Conservation (phyloP, 2,329 filamentous ascomycete genomes). For the Paraphaeosphaeria sporulosa region DNA sequence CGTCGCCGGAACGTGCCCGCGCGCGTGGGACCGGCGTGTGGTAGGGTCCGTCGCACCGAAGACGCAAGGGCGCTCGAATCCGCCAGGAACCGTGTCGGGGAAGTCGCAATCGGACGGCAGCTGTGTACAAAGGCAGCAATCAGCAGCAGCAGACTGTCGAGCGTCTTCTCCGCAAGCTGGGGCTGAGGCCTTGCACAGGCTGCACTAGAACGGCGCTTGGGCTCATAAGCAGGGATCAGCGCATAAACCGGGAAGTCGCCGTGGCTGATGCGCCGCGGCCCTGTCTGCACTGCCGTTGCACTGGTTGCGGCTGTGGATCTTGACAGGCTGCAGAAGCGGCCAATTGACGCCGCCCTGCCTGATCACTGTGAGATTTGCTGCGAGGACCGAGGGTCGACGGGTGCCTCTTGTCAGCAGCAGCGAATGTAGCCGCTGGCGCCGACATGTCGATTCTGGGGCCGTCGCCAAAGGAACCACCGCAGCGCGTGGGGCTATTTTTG, state of each 20-base stretch:
- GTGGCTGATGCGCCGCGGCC: conserved; percentile 7
- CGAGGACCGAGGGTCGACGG: background rate
- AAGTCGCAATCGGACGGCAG: background rate
- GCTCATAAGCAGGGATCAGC: conserved; percentile 15
- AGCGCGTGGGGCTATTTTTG: conserved; percentile 3
- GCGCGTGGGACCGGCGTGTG: background rate
- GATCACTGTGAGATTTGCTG: background rate
- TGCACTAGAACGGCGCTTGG: conserved; percentile 15
- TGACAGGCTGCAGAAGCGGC: background rate
- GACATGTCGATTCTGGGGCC: background rate
- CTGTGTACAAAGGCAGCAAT: conserved; percentile 4
- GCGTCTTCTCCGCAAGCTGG: conserved; percentile 10
- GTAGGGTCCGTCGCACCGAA: background rate
- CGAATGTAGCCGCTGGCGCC: background rate
- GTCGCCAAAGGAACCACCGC: conserved; percentile 1
- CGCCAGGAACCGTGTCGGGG: background rate
- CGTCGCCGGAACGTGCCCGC: conserved; percentile 4
- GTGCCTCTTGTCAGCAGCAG: conserved; percentile 6
- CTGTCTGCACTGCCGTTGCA: background rate
- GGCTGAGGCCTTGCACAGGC: conserved; percentile 18
- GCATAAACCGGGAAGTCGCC: conserved; percentile 11
- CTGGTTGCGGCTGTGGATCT: background rate
- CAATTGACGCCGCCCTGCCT: background rate
- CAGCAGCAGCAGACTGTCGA: conserved; percentile 9
- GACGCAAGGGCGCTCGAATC: background rate